These are phyloP conservation scores for Eutrema heterophyllum DNA, from an alignment of 345 rosid genomes.

Conservation along the genomic window DNA sequence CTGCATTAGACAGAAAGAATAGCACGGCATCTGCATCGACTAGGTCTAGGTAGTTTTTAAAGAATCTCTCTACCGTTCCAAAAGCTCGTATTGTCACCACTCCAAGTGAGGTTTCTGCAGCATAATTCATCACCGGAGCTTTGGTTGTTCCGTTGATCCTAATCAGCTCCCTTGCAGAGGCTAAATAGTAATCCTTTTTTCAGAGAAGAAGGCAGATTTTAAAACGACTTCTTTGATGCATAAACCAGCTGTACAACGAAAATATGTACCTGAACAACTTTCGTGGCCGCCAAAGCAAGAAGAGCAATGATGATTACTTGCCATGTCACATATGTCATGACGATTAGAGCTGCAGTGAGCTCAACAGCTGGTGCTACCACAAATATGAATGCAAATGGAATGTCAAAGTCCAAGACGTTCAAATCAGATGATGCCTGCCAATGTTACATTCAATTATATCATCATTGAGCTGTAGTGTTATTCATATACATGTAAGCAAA, in stretches of 20 bases:
- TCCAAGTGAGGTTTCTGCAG: constrained; percentile 84
- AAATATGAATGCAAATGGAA: constrained; percentile 47
- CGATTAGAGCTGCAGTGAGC: constrained; percentile 35
- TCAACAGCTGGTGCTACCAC: constrained; percentile 38
- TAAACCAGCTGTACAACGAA: background rate
- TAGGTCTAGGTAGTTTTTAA: constrained; percentile 47
- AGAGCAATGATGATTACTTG: constrained; percentile 65
- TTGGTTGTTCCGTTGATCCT: constrained; percentile 91
- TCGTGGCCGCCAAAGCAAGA: constrained; percentile 45
- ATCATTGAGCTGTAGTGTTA: background rate
- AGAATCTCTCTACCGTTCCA: constrained; percentile 57
- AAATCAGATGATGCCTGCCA: constrained; percentile 79
- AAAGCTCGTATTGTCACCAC: constrained; percentile 85
- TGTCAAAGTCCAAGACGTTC: constrained; percentile 57
- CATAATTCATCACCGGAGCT: constrained; percentile 88
- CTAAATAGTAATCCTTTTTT: constrained; percentile 59
- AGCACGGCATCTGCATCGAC: constrained; percentile 71
- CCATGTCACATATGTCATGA: constrained; percentile 78
- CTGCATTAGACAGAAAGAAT: constrained; percentile 71
- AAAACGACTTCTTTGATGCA: background rate
- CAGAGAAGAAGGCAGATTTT: background rate
- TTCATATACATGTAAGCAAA: background rate
- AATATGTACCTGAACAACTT: constrained; percentile 53
- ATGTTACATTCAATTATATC: background rate
- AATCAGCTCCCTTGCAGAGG: constrained; percentile 75